Percentiles rank a stretch among this genome's conserved stretches.
phyloP scores from a whole-genome alignment of 2,329 filamentous ascomycete species.

The Epichloe coenophiala region DNA sequence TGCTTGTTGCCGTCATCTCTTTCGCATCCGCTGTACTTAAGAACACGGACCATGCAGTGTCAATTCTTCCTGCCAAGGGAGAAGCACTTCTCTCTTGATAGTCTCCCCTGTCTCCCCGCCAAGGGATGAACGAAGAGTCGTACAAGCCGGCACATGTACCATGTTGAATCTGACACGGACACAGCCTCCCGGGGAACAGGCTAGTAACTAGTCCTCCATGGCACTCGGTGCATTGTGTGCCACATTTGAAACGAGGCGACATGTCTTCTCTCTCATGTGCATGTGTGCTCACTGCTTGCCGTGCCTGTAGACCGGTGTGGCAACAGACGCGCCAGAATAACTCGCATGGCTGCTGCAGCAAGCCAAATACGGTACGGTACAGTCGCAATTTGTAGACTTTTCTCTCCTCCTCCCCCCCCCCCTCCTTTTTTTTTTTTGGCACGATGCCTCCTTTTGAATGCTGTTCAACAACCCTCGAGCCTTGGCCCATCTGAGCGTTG shows the following conservation, averaged over 20 bases:
- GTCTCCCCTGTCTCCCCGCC: neutral
- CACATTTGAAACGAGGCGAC: neutral
- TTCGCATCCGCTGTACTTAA: neutral
- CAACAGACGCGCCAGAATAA: neutral
- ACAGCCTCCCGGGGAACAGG: neutral
- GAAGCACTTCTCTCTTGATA: neutral
- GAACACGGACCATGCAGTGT: neutral
- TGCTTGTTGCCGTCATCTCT: neutral
- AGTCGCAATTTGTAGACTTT: neutral
- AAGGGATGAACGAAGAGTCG: neutral
- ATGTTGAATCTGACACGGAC: neutral
- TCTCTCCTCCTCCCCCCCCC: neutral
- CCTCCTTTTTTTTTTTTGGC: too few relatives aligned
- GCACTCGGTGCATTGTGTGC: neutral
- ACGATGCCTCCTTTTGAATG: neutral
- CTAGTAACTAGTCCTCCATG: neutral
- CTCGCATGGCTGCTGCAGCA: constrained; percentile 1
- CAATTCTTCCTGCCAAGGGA: neutral
- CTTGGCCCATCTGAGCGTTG: neutral
- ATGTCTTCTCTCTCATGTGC: neutral
- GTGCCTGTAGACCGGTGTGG: constrained; percentile 6
- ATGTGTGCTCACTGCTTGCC: neutral
- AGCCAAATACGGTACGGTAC: constrained; percentile 1
- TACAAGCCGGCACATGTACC: neutral
- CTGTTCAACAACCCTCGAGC: neutral